Evolutionary conservation across 176 grass and related monocot genomes (phyloP).

Genomic region (Saccharum officinarum): DNA sequence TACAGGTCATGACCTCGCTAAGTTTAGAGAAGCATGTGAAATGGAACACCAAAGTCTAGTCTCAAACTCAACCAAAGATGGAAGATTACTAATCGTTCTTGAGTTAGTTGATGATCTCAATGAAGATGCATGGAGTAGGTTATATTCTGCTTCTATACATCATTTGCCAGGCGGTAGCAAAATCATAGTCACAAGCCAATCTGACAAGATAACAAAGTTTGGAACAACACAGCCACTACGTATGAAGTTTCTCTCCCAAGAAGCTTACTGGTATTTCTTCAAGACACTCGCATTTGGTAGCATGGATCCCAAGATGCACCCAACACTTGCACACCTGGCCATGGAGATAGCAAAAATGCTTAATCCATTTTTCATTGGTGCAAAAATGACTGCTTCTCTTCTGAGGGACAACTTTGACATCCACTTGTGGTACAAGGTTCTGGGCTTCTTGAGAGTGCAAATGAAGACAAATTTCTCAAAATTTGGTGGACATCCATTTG

Average conservation of each 20-base stretch:
- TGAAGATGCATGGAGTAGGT: background rate
- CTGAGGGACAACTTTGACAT: background rate
- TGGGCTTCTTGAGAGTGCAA: background rate
- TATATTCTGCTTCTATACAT: background rate
- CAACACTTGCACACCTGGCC: background rate
- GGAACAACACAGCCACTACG: background rate
- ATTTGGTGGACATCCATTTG: background rate
- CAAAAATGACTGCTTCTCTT: background rate
- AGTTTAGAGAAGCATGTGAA: background rate
- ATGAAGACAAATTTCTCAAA: background rate
- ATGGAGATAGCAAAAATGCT: background rate
- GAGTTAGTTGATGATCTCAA: background rate
- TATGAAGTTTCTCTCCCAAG: background rate
- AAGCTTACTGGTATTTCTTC: slow-evolving; percentile 30
- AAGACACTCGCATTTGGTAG: background rate
- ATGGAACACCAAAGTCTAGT: background rate
- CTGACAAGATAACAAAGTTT: background rate
- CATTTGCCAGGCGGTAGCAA: background rate
- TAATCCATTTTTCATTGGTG: background rate
- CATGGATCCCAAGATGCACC: background rate
- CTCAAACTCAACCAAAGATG: background rate
- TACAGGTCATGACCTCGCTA: fast-evolving
- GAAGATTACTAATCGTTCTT: slow-evolving; percentile 23
- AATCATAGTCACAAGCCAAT: slow-evolving; percentile 18
- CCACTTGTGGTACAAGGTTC: background rate